Evolutionary conservation across 2,329 filamentous ascomycete genomes (phyloP), one percentile per base, ranked within the genome.

Genomic region (Colletotrichum tamarilloi): DNA sequence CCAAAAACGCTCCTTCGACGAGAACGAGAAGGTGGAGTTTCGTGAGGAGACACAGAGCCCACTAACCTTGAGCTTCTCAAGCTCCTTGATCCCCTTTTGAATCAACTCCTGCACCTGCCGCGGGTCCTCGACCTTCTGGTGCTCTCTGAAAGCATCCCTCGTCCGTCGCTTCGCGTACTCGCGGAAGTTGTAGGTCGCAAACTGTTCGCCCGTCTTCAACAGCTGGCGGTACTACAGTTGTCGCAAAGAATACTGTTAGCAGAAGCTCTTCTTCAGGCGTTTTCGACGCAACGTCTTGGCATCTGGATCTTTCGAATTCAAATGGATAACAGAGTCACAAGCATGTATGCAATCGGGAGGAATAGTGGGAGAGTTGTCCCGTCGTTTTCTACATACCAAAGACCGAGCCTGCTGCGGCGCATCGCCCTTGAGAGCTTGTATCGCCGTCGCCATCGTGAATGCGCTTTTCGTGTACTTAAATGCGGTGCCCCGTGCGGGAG

Each of bases 141-240:
- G 89, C 82, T 97, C 95, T 78, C 93, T 90, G 84, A 98, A 99
- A 5, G 94, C 92, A 86, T 98, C 97, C 82, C 90, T 90, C 81
- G 97, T 98, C 83, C 96, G 91, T 81, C 97, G 92, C 84, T 92
- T 93, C 67, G 97, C 95, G 84, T 99, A 99, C 83, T 98, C 96
- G 85, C 97, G 92, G 89, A 98, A 99, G 86, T 98, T 99, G 88
- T 98, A 99, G 77, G 93, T 91, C 75, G 95, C 91, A 84, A 99
- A 98, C 80, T 98, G 94, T 75, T 89, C 88, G 75, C 95, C 92
- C 83, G 97, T 93, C 78, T 95, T 93, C 79, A 98, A 88, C 78
- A 99, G 87, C 80, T 96, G 96, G 77, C 97, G 95, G 85, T 98
- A 98, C 95, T 98, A 76, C 19, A 62, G 46, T 26, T 60, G 19